Percentiles rank a stretch among this genome's conserved stretches.
Conservation (phyloP, 257 asterid genomes). For the Nicotiana otophora region DNA sequence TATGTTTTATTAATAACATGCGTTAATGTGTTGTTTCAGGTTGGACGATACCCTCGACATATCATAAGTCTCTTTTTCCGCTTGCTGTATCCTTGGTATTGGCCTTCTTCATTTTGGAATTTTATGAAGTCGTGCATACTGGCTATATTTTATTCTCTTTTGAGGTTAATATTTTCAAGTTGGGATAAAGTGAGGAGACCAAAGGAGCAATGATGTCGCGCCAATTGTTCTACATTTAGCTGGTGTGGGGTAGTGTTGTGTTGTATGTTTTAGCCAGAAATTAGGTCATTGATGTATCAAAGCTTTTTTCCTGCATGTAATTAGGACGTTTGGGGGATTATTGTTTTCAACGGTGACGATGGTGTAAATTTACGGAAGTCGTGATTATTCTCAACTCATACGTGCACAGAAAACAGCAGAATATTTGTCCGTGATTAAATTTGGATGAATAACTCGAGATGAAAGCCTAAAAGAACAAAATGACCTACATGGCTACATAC, state of each 20-base stretch:
- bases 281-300: not conserved
- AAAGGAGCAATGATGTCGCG: slow-evolving; percentile 14
- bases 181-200: slow-evolving; percentile 43
- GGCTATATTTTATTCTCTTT: slow-evolving; percentile 42
- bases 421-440: not conserved
- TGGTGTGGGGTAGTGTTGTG: not conserved
- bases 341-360: not conserved
- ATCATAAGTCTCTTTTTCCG: slow-evolving; percentile 74
- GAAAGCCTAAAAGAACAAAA: no score
- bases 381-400: not conserved
- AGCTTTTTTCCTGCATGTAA: not conserved
- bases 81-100: slow-evolving; percentile 80
- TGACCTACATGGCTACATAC: no score
- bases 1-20: no score
- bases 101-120: slow-evolving; percentile 98
- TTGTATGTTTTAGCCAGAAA: not conserved
- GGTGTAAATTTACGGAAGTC: not conserved
- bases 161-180: slow-evolving; percentile 40
- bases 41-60: slow-evolving; percentile 77
- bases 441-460: not conserved
- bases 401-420: not conserved
- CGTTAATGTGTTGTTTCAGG: slow-evolving; percentile 30
- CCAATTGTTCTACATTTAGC: not conserved
- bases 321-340: not conserved
- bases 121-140: slow-evolving; percentile 55